Base-by-base conservation (phyloP, 345 rosid genomes). In the Euphorbia lathyris region DNA sequence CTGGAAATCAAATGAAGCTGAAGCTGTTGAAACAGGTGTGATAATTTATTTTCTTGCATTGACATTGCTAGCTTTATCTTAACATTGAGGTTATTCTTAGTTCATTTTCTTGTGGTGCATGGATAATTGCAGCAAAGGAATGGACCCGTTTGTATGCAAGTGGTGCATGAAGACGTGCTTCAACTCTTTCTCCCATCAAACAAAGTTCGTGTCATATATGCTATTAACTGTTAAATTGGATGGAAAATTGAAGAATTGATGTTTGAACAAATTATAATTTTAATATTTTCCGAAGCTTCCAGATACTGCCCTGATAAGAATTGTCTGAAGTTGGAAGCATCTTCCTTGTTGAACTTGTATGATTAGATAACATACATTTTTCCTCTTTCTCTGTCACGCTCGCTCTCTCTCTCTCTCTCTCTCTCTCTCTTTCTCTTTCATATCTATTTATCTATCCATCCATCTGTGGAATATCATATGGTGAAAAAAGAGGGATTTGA, bases 21-120 rank as follows among this genome's bases (percentile, higher is more conserved):
- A 95, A 82, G 99, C 99, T 45, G 98, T 95, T 55, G 99, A 92
- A 84, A 95, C 99, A 63, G 99, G 99, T 92, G 76, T 90, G 74
- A 68, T 45, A 14, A 6, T 57, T 40, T 7, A 7, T 66, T 19
- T 52, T 42, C 47, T 29, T 19, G 32, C 7, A 27, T 50, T 62
- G 30, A 3, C 6, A 6, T 48, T 48, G 53, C 30, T 0, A n/a
- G 2, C 9, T 10, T 43, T 43, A 10, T 20, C 13, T 19, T 7
- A 26, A 12, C 5, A 14, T 19, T 14, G 40, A 58, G 32, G 22
- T 51, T 63, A 9, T 20, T 23, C 34, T 5, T 11, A 32, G 51
- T 62, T 70, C 1, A 12, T 50, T 63, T 9, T 61, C 11, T 30
- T 69, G 5, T 58, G 51, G 30, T 13, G 19, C 5, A 42, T 59